Percentiles rank a stretch among this genome's conserved stretches.
phyloP scores from a whole-genome alignment of 768 basidiomycete genomes.

The Calocybe cyanea region DNA sequence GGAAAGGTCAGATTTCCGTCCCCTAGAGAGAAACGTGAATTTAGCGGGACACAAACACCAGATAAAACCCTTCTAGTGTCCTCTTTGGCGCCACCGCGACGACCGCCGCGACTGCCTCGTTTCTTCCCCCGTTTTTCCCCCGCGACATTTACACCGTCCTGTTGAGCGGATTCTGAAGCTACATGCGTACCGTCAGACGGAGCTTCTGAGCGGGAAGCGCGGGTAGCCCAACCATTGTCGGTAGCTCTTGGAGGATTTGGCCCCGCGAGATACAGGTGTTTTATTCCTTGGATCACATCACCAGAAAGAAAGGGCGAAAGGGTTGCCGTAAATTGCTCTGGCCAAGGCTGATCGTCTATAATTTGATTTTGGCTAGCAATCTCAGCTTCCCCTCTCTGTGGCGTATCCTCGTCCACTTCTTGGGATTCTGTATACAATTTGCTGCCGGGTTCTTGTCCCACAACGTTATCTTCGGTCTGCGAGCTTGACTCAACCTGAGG shows the following conservation, averaged over 20 bases:
- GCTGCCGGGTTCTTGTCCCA: constrained; percentile 16
- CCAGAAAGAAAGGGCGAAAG: constrained; percentile 65
- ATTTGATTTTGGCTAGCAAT: constrained; percentile 9
- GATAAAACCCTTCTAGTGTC: constrained; percentile 78
- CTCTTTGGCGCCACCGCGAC: constrained; percentile 41
- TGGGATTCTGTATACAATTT: constrained; percentile 9
- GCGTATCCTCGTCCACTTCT: constrained; percentile 11
- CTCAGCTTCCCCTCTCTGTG: constrained; percentile 7
- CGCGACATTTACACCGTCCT: constrained; percentile 24
- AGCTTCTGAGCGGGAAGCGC: constrained; percentile 29
- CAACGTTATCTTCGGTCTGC: constrained; percentile 17
- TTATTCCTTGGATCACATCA: constrained; percentile 57
- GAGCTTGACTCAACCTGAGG: constrained; percentile 14
- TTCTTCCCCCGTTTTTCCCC: constrained; percentile 35
- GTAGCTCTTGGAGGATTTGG: constrained; percentile 70
- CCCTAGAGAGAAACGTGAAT: constrained; percentile 11
- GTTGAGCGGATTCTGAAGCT: constrained; percentile 16
- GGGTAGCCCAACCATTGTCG: constrained; percentile 72
- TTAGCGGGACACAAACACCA: constrained; percentile 53
- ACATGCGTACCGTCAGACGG: constrained; percentile 6
- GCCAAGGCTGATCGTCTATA: constrained; percentile 53
- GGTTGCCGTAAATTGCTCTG: constrained; percentile 49
- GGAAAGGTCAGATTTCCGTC: constrained; percentile 12
- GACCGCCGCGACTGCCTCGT: constrained; percentile 38
- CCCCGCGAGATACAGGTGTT: constrained; percentile 77